Conservation (phyloP, 2,329 filamentous ascomycete genomes). For the Colletotrichum falcatum region DNA sequence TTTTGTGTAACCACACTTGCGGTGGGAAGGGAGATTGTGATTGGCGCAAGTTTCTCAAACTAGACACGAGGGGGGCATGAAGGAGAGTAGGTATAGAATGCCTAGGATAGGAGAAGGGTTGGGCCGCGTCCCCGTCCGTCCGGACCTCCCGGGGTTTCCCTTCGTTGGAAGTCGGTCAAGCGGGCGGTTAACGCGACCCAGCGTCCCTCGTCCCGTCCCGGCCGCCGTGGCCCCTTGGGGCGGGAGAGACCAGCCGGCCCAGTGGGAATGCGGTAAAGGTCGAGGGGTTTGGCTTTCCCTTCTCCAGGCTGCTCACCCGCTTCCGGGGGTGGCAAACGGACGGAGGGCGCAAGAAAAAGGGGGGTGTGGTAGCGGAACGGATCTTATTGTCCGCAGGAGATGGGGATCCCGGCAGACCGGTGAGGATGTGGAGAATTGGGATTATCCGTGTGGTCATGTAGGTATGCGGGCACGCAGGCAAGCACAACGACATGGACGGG, state of each 20-base stretch:
- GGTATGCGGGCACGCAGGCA: neutral
- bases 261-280: neutral
- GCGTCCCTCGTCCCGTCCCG: neutral
- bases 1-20: neutral
- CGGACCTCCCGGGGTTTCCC: neutral
- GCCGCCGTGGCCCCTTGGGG: neutral
- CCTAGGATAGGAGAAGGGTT: neutral
- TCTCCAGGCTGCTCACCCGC: neutral
- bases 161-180: neutral
- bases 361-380: slow-evolving; percentile 7
- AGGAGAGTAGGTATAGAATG: neutral
- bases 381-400: slow-evolving; percentile 23
- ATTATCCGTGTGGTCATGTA: neutral
- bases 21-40: neutral
- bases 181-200: neutral
- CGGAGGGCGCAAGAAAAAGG: neutral
- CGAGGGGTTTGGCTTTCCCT: neutral
- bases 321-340: neutral
- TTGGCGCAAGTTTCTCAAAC: neutral
- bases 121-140: neutral
- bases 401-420: slow-evolving; percentile 22
- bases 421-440: neutral
- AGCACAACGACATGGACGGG: neutral
- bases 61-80: neutral
- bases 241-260: neutral